Base-by-base conservation (phyloP, 192 early-diverging fungal species). In the Coemansia reversa region DNA sequence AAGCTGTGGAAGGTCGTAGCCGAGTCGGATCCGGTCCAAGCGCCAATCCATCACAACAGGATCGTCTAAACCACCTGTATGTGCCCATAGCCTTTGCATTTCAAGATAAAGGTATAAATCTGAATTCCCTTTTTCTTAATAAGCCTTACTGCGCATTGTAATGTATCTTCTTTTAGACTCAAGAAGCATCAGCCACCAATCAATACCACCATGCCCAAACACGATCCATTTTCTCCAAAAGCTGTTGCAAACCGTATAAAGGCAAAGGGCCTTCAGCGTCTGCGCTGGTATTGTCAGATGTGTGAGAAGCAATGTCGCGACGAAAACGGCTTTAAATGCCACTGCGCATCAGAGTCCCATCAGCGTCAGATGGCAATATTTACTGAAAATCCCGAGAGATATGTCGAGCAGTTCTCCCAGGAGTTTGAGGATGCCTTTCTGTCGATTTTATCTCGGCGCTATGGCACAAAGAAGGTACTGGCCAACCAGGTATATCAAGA, bases 401-500 rank as follows among this genome's bases (percentile, higher is more conserved):
- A 88, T 75, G 54, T 95, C 23, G 79, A 86, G 56, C 86, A 79
- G 54, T 93, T 90, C 69, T 93, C 92, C 9, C 72, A 83, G 50
- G 86, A 94, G 58, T 99, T 99, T 72, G 84, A 90, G 66, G 59
- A 81, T 16, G 91, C 90, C 19, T 99, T 96, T 62, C 59, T 97
- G 45, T 88, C 92, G 48, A 67, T 95, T 7, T 84, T 98, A 3
- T 93, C 93, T 0, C 78, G 88, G 28, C 81, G 93, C 55, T 91
- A 90, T 65, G 89, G 89, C 5, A 94, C 92, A 0, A 86, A 91
- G 57, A 84, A 90, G 54, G 91, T 95, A 9, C 72, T 88, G 27
- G 94, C 94, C n/a, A 97, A 99, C 70, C 86, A 90, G 19, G 93
- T 98, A 1, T 99, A 99, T 82, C 93, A 99, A 72, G 97, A 99